Conservation (phyloP, 331 rosid genomes). For the Quercus phellos region DNA sequence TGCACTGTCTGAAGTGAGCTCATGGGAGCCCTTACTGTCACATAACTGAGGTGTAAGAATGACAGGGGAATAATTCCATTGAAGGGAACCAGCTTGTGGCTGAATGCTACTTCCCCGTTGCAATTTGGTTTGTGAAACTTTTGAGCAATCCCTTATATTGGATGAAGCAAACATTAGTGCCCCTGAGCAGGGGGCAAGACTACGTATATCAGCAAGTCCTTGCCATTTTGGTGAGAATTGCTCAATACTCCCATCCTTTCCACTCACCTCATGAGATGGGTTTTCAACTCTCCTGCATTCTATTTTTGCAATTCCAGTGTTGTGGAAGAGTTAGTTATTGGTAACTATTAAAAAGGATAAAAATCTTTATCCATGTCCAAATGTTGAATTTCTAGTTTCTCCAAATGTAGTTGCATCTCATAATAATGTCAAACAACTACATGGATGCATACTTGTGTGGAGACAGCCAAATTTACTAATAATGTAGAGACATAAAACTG, state of each 20-base stretch:
- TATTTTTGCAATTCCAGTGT: conserved; percentile 2
- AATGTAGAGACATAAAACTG: neutral
- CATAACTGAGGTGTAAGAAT: neutral
- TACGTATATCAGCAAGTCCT: conserved; percentile 1
- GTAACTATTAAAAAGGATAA: neutral
- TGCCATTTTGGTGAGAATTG: conserved; percentile 9
- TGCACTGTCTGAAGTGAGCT: neutral
- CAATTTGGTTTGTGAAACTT: neutral
- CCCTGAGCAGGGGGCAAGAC: neutral
- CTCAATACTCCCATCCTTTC: neutral
- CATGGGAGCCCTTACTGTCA: neutral
- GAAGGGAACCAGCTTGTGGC: neutral
- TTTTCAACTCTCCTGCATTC: conserved; percentile 1
- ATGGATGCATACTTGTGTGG: neutral
- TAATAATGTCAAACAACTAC: neutral
- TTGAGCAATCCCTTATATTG: neutral
- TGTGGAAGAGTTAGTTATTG: neutral
- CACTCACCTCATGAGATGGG: neutral
- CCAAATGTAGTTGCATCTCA: neutral
- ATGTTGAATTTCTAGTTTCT: too few species aligned
- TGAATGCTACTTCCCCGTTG: conserved; percentile 10
- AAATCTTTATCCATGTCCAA: neutral
- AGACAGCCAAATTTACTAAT: neutral
- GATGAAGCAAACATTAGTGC: neutral
- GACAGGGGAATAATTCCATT: neutral